Evolutionary conservation across 169 alveolate genomes (phyloP).

Genomic region (Plasmodium yoelii): DNA sequence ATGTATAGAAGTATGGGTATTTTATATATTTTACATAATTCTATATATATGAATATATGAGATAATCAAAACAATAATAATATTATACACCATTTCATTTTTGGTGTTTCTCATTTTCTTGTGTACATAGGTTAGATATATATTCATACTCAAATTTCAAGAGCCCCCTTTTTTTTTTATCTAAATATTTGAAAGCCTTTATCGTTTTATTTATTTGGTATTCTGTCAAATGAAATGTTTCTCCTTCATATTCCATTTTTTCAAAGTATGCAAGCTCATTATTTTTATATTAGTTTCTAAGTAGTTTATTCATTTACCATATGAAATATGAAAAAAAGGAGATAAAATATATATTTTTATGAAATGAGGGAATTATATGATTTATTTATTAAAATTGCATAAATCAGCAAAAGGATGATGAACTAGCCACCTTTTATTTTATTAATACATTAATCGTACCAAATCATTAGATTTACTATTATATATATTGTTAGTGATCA

Average conservation of each 20-base stretch:
- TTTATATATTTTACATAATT: neutral
- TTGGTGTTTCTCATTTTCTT: neutral
- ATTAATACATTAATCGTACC: neutral
- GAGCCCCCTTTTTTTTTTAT: constrained; percentile 66
- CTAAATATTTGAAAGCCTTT: constrained; percentile 69
- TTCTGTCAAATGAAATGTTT: constrained; percentile 69
- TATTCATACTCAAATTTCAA: constrained; percentile 51
- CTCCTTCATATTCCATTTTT: constrained; percentile 75
- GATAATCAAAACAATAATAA: neutral
- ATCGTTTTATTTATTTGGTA: constrained; percentile 69
- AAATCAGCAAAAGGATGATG: neutral
- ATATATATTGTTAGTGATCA: no score
- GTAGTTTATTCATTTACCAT: neutral
- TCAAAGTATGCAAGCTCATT: constrained; percentile 1
- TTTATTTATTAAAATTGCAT: neutral
- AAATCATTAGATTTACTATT: neutral
- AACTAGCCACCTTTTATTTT: neutral
- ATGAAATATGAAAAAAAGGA: neutral
- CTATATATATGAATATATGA: neutral
- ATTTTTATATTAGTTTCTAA: neutral
- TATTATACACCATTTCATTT: neutral
- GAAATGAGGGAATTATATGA: neutral
- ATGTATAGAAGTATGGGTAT: neutral
- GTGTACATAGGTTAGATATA: constrained; percentile 7
- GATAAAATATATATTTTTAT: neutral